These are phyloP conservation scores for Alternaria triticina DNA, from an alignment of 2,329 filamentous ascomycete genomes.

Conservation along the genomic window DNA sequence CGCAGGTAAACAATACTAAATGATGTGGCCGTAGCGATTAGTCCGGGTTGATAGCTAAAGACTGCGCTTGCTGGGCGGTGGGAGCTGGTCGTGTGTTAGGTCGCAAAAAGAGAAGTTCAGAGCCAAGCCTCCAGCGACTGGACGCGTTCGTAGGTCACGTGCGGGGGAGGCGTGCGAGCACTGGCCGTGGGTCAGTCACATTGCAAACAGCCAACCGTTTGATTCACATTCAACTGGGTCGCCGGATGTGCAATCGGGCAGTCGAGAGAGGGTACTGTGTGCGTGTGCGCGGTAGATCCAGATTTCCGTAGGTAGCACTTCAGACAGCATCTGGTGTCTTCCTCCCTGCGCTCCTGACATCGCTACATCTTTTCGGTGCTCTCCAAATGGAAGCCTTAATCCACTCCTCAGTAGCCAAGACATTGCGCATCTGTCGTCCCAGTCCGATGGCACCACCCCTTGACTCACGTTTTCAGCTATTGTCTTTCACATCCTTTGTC, in stretches of 20 bases:
- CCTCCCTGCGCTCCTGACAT: background rate
- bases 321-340: background rate
- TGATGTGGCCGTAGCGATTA: background rate
- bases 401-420: background rate
- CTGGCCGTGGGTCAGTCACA: background rate
- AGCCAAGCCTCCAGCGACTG: conserved; percentile 22
- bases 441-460: background rate
- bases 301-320: background rate
- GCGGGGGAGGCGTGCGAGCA: conserved; percentile 1
- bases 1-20: background rate
- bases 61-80: conserved; percentile 2
- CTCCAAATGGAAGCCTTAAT: background rate
- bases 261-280: background rate
- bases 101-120: conserved; percentile 38
- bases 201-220: conserved; percentile 1
- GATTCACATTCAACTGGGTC: background rate
- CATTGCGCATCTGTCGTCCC: background rate
- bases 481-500: conserved; percentile 5
- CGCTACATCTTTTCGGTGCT: background rate
- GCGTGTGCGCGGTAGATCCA: background rate
- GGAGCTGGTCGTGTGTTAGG: conserved; percentile 12
- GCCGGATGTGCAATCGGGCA: background rate
- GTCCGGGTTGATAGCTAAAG: background rate
- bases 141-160: conserved; percentile 19
- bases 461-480: background rate